Conservation (phyloP, 2,329 filamentous ascomycete species). For the Fusarium pseudoanthophilum region DNA sequence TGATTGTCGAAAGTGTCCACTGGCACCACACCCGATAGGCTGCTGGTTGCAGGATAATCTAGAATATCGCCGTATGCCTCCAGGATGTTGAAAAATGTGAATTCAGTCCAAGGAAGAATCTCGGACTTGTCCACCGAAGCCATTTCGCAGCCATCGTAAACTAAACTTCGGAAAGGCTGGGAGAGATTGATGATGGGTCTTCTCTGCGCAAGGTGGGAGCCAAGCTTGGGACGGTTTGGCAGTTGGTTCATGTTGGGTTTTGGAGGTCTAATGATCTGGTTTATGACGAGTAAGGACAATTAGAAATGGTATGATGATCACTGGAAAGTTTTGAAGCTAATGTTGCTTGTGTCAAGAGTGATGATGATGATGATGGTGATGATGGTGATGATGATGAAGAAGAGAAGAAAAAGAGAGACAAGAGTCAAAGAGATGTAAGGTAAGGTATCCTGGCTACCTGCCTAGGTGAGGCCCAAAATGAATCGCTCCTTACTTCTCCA, state of each 20-base stretch:
- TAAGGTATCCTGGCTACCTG: not conserved
- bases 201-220: not conserved
- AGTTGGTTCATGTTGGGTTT: not conserved
- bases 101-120: not conserved
- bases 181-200: not conserved
- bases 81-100: not conserved
- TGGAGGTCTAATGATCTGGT: not conserved
- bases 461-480: not conserved
- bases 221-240: not conserved
- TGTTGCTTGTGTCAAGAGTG: not conserved
- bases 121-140: not conserved
- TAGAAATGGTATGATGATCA: not conserved
- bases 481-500: not conserved
- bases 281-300: not conserved
- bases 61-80: not conserved
- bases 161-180: too few species aligned
- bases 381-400: not conserved
- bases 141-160: not conserved
- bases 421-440: not conserved
- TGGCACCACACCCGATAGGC: not conserved
- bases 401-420: not conserved
- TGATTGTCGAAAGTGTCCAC: not conserved
- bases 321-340: not conserved
- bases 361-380: not conserved
- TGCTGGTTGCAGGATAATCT: too few species aligned